A percentile compares a stretch with the other conserved stretches of the same genome.
phyloP scores from a whole-genome alignment of 352 stramenopile species.

The Thraustochytrium sp. region DNA sequence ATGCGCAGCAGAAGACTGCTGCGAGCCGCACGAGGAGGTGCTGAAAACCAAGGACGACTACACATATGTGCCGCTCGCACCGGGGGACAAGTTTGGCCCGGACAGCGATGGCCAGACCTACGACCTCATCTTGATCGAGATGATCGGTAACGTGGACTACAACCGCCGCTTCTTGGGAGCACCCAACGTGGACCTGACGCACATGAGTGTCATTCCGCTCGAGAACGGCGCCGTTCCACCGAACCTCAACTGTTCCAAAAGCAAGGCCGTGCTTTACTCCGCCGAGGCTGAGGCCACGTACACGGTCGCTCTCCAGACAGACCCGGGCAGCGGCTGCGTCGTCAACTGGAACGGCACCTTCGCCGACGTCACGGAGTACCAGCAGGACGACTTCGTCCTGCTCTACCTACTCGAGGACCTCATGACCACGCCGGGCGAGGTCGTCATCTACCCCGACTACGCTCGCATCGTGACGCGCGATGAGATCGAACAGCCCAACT shows the following conservation, averaged over 20 bases:
- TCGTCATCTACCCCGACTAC: neutral
- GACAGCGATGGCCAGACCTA: too few species aligned
- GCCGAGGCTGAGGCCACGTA: neutral
- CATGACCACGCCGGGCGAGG: neutral
- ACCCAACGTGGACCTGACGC: neutral
- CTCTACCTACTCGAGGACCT: neutral
- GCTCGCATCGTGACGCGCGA: neutral
- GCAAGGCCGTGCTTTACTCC: neutral
- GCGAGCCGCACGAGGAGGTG: too few species aligned
- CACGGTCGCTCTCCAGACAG: neutral
- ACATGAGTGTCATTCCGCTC: neutral
- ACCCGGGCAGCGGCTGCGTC: neutral
- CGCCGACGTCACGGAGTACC: neutral
- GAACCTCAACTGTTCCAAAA: neutral
- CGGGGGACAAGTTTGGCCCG: too few species aligned
- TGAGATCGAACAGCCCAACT: neutral
- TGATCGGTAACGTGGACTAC: too few species aligned
- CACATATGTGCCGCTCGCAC: too few species aligned
- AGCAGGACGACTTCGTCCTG: neutral
- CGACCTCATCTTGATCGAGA: too few species aligned
- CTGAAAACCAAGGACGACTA: too few species aligned
- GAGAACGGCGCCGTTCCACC: neutral
- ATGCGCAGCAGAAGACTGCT: too few species aligned
- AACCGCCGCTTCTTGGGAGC: too few species aligned
- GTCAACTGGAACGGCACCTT: neutral